Conservation (phyloP, 768 basidiomycete species). For the Amylocystis lapponica region DNA sequence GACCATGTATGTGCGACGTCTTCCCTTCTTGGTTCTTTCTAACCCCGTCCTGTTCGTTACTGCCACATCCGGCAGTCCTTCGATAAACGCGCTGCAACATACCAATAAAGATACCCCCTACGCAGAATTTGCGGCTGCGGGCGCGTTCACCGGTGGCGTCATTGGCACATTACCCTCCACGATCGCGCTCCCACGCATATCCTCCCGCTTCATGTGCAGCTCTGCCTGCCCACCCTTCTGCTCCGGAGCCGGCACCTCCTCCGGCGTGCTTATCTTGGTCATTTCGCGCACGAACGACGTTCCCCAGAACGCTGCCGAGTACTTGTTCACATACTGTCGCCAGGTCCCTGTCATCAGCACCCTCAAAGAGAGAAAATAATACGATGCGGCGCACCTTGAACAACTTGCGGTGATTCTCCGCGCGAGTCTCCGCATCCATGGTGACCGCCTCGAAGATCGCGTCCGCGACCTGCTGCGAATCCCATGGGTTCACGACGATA, state of each 20-base stretch:
- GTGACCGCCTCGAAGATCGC: constrained; percentile 96
- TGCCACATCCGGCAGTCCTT: too few relatives aligned
- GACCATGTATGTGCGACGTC: too few relatives aligned
- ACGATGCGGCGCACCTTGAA: constrained; percentile 53
- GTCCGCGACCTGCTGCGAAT: constrained; percentile 95
- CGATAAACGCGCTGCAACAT: too few relatives aligned
- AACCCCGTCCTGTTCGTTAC: too few relatives aligned
- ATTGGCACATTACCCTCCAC: constrained; percentile 18
- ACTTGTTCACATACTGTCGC: constrained; percentile 84
- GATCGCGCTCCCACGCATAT: constrained; percentile 16
- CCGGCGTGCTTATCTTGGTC: constrained; percentile 39
- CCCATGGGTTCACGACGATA: constrained; percentile 98
- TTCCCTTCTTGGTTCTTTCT: too few relatives aligned
- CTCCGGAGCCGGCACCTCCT: constrained; percentile 32
- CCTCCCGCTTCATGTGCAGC: constrained; percentile 21
- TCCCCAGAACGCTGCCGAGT: constrained; percentile 91
- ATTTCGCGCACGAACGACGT: constrained; percentile 87
- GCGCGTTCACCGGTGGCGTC: constrained; percentile 18
- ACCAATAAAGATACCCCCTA: constrained; percentile 11
- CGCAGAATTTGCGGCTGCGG: constrained; percentile 5
- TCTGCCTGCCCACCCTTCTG: constrained; percentile 34
- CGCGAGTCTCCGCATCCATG: constrained; percentile 76
- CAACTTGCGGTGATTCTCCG: constrained; percentile 90
- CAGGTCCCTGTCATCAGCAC: neutral
- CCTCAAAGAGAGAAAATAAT: constrained; percentile 1